A percentile compares a stretch with the other conserved stretches of the same genome.
Conservation (phyloP, 179 eudicot genomes). For the Sideroxylon spinosum region DNA sequence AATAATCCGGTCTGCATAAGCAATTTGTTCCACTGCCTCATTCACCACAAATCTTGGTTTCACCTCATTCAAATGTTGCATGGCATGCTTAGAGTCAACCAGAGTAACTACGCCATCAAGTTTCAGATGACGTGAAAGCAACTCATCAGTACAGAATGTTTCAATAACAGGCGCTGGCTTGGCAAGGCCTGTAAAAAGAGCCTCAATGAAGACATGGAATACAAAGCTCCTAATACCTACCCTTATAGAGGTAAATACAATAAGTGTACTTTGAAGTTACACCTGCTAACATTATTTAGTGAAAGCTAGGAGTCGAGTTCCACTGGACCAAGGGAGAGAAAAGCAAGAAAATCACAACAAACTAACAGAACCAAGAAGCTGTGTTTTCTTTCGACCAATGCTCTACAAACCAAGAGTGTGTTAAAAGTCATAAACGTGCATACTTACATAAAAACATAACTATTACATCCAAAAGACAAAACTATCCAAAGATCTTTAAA, state of each 20-base stretch:
- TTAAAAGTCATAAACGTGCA: neutral
- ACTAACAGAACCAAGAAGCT: too few species aligned
- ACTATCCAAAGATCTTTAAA: too few species aligned
- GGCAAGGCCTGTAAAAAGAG: constrained; percentile 70
- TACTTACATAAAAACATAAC: neutral
- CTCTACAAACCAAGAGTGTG: neutral
- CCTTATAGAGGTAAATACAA: neutral
- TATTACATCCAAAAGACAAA: neutral
- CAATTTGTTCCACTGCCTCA: constrained; percentile 96
- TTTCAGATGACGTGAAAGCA: constrained; percentile 66
- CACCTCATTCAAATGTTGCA: constrained; percentile 72
- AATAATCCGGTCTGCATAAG: constrained; percentile 90
- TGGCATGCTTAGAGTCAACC: constrained; percentile 84
- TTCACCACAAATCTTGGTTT: constrained; percentile 93
- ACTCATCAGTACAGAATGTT: constrained; percentile 85
- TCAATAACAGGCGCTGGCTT: constrained; percentile 97
- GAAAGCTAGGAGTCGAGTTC: too few species aligned
- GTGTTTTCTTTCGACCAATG: too few species aligned
- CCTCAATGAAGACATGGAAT: neutral
- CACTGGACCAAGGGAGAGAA: too few species aligned
- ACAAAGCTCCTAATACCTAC: neutral
- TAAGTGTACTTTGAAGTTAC: neutral
- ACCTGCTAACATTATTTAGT: neutral
- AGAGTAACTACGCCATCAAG: constrained; percentile 95
- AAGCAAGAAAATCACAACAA: too few species aligned